phyloP scores from a whole-genome alignment of 768 basidiomycete species.

The Punctularia strigosozonata region DNA sequence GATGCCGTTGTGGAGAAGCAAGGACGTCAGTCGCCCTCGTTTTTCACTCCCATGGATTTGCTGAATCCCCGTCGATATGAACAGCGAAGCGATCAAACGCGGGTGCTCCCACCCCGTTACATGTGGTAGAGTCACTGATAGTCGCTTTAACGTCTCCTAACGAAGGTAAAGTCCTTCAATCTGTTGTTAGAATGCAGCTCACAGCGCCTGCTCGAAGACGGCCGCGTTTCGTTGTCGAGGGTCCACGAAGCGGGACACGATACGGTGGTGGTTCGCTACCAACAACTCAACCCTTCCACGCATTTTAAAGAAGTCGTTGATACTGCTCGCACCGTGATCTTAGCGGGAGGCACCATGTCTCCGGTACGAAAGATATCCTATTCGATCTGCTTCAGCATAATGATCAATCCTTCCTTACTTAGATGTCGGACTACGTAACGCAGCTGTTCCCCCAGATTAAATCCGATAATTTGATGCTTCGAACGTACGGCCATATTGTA shows the following conservation, averaged over 20 bases:
- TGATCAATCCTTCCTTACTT: constrained; percentile 2
- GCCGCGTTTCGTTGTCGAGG: constrained; percentile 37
- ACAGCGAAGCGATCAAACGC: too few relatives aligned
- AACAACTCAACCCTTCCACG: constrained; percentile 84
- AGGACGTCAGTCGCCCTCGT: constrained; percentile 16
- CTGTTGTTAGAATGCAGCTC: too few relatives aligned
- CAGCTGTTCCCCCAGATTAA: constrained; percentile 70
- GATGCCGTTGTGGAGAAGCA: constrained; percentile 43
- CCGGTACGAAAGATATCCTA: too few relatives aligned
- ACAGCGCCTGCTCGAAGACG: background rate
- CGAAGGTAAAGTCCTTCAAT: constrained; percentile 39
- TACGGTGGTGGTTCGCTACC: constrained; percentile 70
- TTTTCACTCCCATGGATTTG: background rate
- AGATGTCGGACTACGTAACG: constrained; percentile 80
- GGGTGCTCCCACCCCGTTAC: constrained; percentile 65
- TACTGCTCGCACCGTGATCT: constrained; percentile 67
- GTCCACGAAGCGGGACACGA: constrained; percentile 33
- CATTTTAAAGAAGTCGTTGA: constrained; percentile 79
- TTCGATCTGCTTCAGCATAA: too few relatives aligned
- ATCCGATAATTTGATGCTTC: constrained; percentile 51
- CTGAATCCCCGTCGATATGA: background rate
- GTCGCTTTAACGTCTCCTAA: constrained; percentile 68
- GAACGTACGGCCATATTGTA: constrained; percentile 90
- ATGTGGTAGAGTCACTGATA: constrained; percentile 68
- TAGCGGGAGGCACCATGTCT: constrained; percentile 98